Evolutionary conservation across 495 filamentous ascomycete genomes (phyloP).

Genomic region (Trichoderma asperelloides): DNA sequence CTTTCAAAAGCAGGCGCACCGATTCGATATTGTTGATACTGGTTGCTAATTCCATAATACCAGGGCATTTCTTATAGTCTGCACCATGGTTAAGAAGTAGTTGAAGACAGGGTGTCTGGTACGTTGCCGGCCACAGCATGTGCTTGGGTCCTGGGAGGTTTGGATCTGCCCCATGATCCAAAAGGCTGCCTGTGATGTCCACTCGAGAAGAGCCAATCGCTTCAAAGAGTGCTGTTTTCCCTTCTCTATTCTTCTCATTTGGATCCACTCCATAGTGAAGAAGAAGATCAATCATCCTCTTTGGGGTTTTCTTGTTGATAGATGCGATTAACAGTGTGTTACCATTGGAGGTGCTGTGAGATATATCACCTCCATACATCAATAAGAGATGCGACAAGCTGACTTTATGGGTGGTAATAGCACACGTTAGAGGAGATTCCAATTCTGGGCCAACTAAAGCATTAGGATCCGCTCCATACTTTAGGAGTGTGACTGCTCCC

Average conservation of each 20-base stretch:
- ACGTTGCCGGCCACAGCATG: conserved; percentile 38
- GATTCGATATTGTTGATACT: conserved; percentile 39
- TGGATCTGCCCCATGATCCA: conserved; percentile 23
- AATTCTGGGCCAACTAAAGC: conserved; percentile 26
- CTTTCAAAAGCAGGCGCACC: conserved; percentile 40
- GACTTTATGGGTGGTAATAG: conserved; percentile 29
- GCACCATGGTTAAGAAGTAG: conserved; percentile 34
- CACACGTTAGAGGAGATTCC: conserved; percentile 33
- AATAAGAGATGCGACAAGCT: conserved; percentile 36
- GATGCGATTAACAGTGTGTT: conserved; percentile 37
- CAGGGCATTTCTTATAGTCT: conserved; percentile 34
- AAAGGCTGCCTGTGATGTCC: conserved; percentile 22
- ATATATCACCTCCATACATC: conserved; percentile 38
- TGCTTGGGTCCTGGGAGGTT: conserved; percentile 44
- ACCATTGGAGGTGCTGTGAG: conserved; percentile 32
- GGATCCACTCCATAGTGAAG: conserved; percentile 40
- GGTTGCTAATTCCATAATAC: conserved; percentile 40
- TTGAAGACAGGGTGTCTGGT: conserved; percentile 30
- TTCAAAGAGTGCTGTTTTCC: conserved; percentile 39
- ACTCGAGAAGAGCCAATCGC: conserved; percentile 29
- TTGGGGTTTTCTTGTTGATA: conserved; percentile 36
- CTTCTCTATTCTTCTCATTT: conserved; percentile 41
- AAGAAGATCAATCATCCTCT: conserved; percentile 36
- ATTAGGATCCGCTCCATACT: conserved; percentile 45
- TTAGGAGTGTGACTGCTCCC: conserved; percentile 36